Percentiles rank a stretch among this genome's conserved stretches.
phyloP scores from a whole-genome alignment of 2,329 filamentous ascomycete species.

The Phyllosticta paracitricarpa region DNA sequence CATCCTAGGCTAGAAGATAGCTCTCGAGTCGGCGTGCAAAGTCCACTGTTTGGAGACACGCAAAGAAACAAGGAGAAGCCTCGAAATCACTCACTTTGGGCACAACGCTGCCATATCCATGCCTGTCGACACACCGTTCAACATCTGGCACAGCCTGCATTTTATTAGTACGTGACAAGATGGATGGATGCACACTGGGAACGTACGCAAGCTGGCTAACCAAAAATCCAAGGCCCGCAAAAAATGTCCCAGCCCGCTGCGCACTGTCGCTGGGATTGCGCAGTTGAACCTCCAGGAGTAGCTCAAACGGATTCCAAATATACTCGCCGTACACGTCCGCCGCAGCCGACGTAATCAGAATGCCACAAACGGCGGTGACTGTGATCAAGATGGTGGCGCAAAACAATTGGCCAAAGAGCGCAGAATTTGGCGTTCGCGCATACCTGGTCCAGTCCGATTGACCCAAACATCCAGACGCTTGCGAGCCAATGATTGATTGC shows the following conservation, averaged over 20 bases:
- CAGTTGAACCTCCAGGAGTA: slow-evolving; percentile 17
- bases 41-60: too few relatives aligned
- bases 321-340: slow-evolving; percentile 24
- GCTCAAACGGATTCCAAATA: slow-evolving; percentile 30
- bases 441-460: slow-evolving; percentile 36
- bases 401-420: slow-evolving; percentile 28
- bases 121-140: slow-evolving; percentile 18
- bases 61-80: neutral
- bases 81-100: slow-evolving; percentile 13
- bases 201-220: slow-evolving; percentile 14
- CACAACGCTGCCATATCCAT: slow-evolving; percentile 21
- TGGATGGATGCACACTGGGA: too few relatives aligned
- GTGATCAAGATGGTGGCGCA: slow-evolving; percentile 30
- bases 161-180: too few relatives aligned
- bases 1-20: too few relatives aligned
- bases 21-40: too few relatives aligned
- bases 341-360: slow-evolving; percentile 33
- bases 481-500: slow-evolving; percentile 33
- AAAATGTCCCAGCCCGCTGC: slow-evolving; percentile 20
- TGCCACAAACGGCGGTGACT: slow-evolving; percentile 29
- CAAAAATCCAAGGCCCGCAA: slow-evolving; percentile 20
- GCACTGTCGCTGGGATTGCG: slow-evolving; percentile 17
- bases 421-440: slow-evolving; percentile 22
- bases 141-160: slow-evolving; percentile 14
- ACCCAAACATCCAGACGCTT: slow-evolving; percentile 34